A percentile compares a stretch with the other conserved stretches of the same genome.
Evolutionary conservation across 768 basidiomycete genomes (phyloP).

Genomic region (Suillus fuscotomentosus): DNA sequence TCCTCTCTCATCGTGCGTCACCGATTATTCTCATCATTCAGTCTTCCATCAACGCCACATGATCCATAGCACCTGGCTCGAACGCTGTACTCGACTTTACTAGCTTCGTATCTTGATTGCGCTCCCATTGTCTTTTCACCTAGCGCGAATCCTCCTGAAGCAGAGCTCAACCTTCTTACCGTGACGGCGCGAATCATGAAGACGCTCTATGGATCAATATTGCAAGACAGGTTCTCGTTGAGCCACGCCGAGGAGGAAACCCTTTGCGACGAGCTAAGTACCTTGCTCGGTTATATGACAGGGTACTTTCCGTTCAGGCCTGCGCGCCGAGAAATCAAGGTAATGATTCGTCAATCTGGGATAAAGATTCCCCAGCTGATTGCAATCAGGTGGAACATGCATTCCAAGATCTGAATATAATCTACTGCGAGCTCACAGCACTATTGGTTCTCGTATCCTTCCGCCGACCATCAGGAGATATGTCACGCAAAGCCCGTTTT

Average conservation of each 20-base stretch:
- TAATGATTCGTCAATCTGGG: conserved; percentile 4
- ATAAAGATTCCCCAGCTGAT: not conserved
- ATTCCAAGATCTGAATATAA: conserved; percentile 70
- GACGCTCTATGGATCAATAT: conserved; percentile 56
- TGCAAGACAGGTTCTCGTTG: conserved; percentile 44
- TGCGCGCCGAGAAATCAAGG: conserved; percentile 61
- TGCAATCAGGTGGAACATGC: conserved; percentile 55
- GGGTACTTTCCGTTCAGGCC: conserved; percentile 81
- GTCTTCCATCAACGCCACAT: conserved; percentile 4
- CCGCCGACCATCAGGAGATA: conserved; percentile 11
- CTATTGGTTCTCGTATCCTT: conserved; percentile 46
- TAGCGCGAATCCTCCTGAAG: conserved; percentile 52
- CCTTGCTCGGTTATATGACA: conserved; percentile 69
- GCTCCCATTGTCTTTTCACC: conserved; percentile 83
- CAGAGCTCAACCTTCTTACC: conserved; percentile 59
- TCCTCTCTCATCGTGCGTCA: conserved; percentile 26
- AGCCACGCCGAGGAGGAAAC: conserved; percentile 17
- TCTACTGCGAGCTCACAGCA: conserved; percentile 76
- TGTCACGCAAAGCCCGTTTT: conserved; percentile 7
- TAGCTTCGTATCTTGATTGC: conserved; percentile 85
- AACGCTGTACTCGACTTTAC: conserved; percentile 73
- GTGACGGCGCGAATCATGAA: conserved; percentile 56
- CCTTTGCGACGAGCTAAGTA: conserved; percentile 48
- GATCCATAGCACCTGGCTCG: conserved; percentile 61
- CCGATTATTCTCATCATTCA: conserved; percentile 16